Conservation (phyloP, 495 filamentous ascomycete genomes). For the Xylaria sp. region DNA sequence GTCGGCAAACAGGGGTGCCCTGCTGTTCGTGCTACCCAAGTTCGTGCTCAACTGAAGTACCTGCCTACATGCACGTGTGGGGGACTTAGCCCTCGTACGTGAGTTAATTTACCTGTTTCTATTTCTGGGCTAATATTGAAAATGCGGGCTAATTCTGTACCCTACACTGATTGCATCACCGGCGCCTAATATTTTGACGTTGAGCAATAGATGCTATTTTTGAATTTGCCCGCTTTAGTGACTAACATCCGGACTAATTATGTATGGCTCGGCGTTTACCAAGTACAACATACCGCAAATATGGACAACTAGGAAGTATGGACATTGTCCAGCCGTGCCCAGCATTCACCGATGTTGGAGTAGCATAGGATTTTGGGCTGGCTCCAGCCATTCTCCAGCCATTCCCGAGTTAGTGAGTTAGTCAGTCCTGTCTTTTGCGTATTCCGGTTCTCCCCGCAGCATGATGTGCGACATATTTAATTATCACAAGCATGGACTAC, state of each 20-base stretch:
- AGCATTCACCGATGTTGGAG: slow-evolving; percentile 16
- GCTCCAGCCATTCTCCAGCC: not conserved
- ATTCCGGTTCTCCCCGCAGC: slow-evolving; percentile 15
- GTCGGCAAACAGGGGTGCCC: not conserved
- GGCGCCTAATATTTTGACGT: slow-evolving; percentile 26
- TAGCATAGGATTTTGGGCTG: slow-evolving; percentile 6
- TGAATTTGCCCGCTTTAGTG: slow-evolving; percentile 40
- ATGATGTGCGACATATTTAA: slow-evolving; percentile 24
- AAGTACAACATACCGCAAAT: slow-evolving; percentile 13
- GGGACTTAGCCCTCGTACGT: not conserved
- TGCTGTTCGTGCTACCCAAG: not conserved
- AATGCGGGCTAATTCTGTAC: slow-evolving; percentile 28
- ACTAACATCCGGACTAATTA: slow-evolving; percentile 34
- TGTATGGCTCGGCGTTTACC: slow-evolving; percentile 2
- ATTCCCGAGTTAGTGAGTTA: not conserved
- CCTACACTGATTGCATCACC: slow-evolving; percentile 12
- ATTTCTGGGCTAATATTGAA: slow-evolving; percentile 34
- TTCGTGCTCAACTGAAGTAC: slow-evolving; percentile 16
- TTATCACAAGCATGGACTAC: slow-evolving; percentile 22
- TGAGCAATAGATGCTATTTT: slow-evolving; percentile 42
- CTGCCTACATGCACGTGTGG: slow-evolving; percentile 11
- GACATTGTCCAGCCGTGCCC: slow-evolving; percentile 4
- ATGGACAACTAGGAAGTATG: slow-evolving; percentile 16
- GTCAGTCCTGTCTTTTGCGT: not conserved
- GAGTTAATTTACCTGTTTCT: slow-evolving; percentile 43